phyloP scores from a whole-genome alignment of 495 filamentous ascomycete species.

The Hypoxylon intermedium region DNA sequence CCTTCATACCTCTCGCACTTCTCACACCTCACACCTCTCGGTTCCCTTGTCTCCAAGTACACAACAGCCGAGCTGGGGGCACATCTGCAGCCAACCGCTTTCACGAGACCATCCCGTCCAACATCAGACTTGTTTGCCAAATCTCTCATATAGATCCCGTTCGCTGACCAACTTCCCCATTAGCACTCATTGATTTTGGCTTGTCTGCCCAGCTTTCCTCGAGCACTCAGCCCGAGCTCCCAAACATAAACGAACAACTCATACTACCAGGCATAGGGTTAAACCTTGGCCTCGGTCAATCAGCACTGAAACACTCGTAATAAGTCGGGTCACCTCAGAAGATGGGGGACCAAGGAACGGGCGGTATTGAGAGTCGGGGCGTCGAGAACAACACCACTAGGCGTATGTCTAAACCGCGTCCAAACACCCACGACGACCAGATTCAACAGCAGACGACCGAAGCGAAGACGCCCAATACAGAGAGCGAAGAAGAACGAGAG shows the following conservation, averaged over 20 bases:
- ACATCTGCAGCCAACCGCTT: conserved; percentile 50
- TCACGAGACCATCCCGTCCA: conserved; percentile 53
- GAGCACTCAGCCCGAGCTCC: conserved; percentile 3
- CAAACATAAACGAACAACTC: conserved; percentile 5
- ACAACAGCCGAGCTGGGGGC: conserved; percentile 43
- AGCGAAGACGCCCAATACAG: conserved; percentile 35
- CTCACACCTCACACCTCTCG: conserved; percentile 42
- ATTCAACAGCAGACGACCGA: conserved; percentile 41
- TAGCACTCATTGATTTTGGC: conserved; percentile 19
- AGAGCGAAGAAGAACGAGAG: conserved; percentile 42
- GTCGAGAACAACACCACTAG: conserved; percentile 54
- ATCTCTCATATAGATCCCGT: conserved; percentile 37
- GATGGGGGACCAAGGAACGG: conserved; percentile 57
- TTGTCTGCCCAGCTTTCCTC: conserved; percentile 10
- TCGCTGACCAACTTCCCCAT: conserved; percentile 31
- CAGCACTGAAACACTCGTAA: conserved; percentile 2
- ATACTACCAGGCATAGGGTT: conserved; percentile 1
- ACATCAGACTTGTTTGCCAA: conserved; percentile 44
- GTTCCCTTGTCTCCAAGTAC: conserved; percentile 41
- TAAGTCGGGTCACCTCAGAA: conserved; percentile 25
- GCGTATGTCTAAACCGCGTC: conserved; percentile 42
- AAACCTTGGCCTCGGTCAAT: conserved; percentile 1
- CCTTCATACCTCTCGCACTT: conserved; percentile 41
- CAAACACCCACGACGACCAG: conserved; percentile 41
- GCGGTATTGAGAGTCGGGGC: conserved; percentile 47